Evolutionary conservation across 257 asterid species (phyloP).

Genomic region (Linderniella brevidens): DNA sequence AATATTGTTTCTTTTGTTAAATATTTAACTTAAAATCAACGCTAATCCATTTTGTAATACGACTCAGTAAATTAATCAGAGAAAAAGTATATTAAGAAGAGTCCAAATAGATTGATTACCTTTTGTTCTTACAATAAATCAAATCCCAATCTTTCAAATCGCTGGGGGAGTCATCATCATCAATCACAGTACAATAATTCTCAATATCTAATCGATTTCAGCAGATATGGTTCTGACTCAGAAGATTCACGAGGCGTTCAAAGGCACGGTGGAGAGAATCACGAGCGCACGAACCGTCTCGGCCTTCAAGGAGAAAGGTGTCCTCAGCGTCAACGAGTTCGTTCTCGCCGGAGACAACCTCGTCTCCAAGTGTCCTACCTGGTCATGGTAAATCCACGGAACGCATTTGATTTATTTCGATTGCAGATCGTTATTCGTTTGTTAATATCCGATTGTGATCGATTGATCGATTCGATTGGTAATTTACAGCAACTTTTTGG

Average conservation of each 20-base stretch:
- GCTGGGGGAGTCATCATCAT: no score
- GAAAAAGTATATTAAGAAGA: no score
- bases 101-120: no score
- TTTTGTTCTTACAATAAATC: no score
- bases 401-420: neutral
- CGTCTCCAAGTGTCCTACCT: slow-evolving; percentile 95
- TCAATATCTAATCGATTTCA: neutral
- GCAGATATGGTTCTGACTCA: slow-evolving; percentile 58
- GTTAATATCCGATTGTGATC: neutral
- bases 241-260: slow-evolving; percentile 73
- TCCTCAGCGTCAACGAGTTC: slow-evolving; percentile 83
- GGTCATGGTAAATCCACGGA: slow-evolving; percentile 65
- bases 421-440: neutral
- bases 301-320: slow-evolving; percentile 96
- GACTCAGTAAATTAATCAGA: no score
- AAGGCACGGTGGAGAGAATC: slow-evolving; percentile 85
- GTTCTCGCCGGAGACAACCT: slow-evolving; percentile 94
- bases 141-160: no score
- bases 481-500: no score
- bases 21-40: no score
- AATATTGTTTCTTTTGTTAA: no score
- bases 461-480: neutral
- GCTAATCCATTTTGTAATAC: no score
- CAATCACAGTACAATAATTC: neutral
- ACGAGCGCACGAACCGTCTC: slow-evolving; percentile 88